phyloP scores from a whole-genome alignment of 2,329 filamentous ascomycete species.

The Calycina herbarum region DNA sequence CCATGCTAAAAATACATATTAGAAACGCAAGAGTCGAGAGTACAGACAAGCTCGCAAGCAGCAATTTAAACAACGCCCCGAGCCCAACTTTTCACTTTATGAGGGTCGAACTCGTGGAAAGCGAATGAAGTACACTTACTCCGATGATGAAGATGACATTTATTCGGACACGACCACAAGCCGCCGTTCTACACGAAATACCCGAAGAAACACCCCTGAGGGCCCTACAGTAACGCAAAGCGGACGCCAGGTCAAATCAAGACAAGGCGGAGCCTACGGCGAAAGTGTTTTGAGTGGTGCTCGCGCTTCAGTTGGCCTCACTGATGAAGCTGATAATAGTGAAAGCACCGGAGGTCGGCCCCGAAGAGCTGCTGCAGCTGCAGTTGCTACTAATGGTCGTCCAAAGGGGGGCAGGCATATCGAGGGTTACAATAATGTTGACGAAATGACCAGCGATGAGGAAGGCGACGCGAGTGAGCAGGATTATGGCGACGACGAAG shows the following conservation, averaged over 20 bases:
- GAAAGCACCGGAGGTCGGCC: conserved; percentile 41
- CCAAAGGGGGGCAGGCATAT: conserved; percentile 48
- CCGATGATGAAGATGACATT: conserved; percentile 77
- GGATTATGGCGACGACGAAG: conserved; percentile 74
- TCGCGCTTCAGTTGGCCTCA: conserved; percentile 39
- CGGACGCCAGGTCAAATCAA: conserved; percentile 76
- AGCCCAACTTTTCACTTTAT: conserved; percentile 88
- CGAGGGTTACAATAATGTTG: conserved; percentile 57
- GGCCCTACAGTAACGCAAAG: conserved; percentile 74
- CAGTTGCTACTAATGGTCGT: conserved; percentile 28
- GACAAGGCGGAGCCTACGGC: conserved; percentile 55
- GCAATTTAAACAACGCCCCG: conserved; percentile 75
- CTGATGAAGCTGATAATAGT: conserved; percentile 47
- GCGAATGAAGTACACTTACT: conserved; percentile 94
- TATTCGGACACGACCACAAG: conserved; percentile 60
- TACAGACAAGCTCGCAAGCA: conserved; percentile 76
- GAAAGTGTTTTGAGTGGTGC: conserved; percentile 55
- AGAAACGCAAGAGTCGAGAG: conserved; percentile 92
- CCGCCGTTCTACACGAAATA: conserved; percentile 73
- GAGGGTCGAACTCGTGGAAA: conserved; percentile 96
- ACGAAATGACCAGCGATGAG: conserved; percentile 58
- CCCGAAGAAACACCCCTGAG: conserved; percentile 69
- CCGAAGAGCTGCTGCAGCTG: conserved; percentile 38
- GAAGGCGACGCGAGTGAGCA: conserved; percentile 72
- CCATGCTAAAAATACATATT: conserved; percentile 10